Percentiles rank a stretch among this genome's conserved stretches.
phyloP scores from a whole-genome alignment of 257 asterid species.

The Plantago major region DNA sequence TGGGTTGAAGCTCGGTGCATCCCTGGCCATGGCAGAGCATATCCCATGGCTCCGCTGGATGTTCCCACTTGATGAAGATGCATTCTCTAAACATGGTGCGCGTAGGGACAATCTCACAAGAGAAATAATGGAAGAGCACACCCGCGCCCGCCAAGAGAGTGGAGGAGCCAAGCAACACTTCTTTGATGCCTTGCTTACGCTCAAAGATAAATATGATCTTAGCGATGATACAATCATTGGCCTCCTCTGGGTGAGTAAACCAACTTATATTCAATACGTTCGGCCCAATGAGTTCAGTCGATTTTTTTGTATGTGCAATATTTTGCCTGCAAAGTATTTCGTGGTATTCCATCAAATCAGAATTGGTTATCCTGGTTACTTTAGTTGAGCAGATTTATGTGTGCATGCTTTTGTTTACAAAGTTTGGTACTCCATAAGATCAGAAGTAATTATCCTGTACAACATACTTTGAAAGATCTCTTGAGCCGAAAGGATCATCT shows the following conservation, averaged over 20 bases:
- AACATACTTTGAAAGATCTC: no score
- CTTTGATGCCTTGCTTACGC: slow-evolving; percentile 56
- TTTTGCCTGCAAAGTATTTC: no score
- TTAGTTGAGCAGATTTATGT: no score
- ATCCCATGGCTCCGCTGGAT: slow-evolving; percentile 81
- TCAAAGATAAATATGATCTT: slow-evolving; percentile 58
- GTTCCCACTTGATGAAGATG: slow-evolving; percentile 63
- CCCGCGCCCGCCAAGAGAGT: slow-evolving; percentile 44
- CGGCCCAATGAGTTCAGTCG: background rate
- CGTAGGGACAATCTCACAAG: slow-evolving; percentile 59
- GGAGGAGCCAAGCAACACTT: slow-evolving; percentile 65
- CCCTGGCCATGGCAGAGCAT: slow-evolving; percentile 68
- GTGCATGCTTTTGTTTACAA: no score
- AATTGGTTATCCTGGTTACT: no score
- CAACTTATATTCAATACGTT: background rate
- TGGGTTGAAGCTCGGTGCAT: slow-evolving; percentile 61
- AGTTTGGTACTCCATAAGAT: no score
- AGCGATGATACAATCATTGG: slow-evolving; percentile 78
- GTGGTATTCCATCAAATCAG: no score
- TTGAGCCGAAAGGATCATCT: no score
- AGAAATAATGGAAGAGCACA: slow-evolving; percentile 71
- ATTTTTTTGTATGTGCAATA: no score
- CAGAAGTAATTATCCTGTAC: no score
- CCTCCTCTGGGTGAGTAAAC: slow-evolving; percentile 62
- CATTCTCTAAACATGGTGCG: slow-evolving; percentile 51